These are phyloP conservation scores for Microbotryum saponariae DNA, from an alignment of 1,284 basidiomycete species.

Conservation along the genomic window DNA sequence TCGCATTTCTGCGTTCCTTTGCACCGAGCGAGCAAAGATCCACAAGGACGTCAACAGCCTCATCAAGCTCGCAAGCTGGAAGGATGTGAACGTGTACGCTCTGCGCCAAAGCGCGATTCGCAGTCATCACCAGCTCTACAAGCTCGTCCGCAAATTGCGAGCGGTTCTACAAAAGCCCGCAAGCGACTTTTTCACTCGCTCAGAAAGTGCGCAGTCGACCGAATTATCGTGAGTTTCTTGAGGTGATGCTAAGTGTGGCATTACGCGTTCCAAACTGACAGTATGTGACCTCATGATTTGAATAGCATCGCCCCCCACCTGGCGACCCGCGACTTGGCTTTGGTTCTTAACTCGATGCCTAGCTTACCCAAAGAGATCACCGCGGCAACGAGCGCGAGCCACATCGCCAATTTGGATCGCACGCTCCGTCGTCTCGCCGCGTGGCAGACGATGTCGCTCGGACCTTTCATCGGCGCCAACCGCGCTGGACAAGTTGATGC, in stretches of 20 bases:
- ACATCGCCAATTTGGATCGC: conserved; percentile 28
- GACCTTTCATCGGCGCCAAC: conserved; percentile 8
- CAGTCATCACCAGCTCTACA: conserved; percentile 87
- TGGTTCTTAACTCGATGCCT: conserved; percentile 7
- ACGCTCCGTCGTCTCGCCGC: conserved; percentile 23
- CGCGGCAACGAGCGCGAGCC: background rate
- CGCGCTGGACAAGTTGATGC: conserved; percentile 17
- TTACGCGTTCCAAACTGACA: background rate
- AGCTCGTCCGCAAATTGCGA: conserved; percentile 85
- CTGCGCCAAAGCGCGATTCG: conserved; percentile 84
- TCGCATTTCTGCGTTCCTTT: conserved; percentile 51
- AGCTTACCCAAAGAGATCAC: conserved; percentile 6
- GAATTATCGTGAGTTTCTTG: background rate
- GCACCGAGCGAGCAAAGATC: conserved; percentile 54
- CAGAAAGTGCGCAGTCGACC: conserved; percentile 14
- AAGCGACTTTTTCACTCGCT: conserved; percentile 37
- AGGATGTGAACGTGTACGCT: conserved; percentile 91
- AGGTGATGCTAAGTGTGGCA: background rate
- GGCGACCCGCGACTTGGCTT: background rate
- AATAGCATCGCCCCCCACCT: background rate
- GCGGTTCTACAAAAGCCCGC: conserved; percentile 71
- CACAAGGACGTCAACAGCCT: conserved; percentile 78
- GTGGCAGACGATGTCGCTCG: conserved; percentile 7
- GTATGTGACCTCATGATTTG: background rate
- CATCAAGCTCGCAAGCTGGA: conserved; percentile 96